A percentile compares a stretch with the other conserved stretches of the same genome.
These are phyloP conservation scores for Zygosaccharomyces rouxii DNA, from an alignment of 805 yeast genomes.

Conservation along the genomic window DNA sequence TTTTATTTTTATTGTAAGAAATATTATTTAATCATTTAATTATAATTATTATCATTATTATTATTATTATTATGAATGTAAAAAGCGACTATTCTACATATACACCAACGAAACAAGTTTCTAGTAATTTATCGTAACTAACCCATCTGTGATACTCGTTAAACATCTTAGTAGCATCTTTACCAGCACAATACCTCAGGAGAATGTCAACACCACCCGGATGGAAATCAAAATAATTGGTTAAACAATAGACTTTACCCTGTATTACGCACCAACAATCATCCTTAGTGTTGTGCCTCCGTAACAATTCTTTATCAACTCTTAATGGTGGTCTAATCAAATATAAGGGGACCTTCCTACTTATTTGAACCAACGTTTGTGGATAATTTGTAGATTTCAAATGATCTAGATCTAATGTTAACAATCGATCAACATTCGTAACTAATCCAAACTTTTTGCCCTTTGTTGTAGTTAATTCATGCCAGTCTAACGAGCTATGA, in stretches of 20 bases:
- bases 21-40: neutral
- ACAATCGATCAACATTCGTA: conserved; percentile 18
- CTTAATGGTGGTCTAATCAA: conserved; percentile 42
- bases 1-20: neutral
- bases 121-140: conserved; percentile 75
- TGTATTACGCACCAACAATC: conserved; percentile 86
- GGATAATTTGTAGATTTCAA: conserved; percentile 19
- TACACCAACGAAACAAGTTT: conserved; percentile 71
- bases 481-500: conserved; percentile 35
- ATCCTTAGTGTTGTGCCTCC: conserved; percentile 49
- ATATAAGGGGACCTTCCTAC: conserved; percentile 19
- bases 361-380: conserved; percentile 15
- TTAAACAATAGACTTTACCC: conserved; percentile 80
- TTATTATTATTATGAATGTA: neutral
- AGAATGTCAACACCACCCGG: conserved; percentile 89
- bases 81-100: conserved; percentile 13
- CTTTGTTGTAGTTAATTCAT: conserved; percentile 16
- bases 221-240: conserved; percentile 78
- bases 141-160: conserved; percentile 78
- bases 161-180: conserved; percentile 74
- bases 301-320: conserved; percentile 54
- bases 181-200: conserved; percentile 67
- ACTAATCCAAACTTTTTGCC: conserved; percentile 20
- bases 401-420: conserved; percentile 12
- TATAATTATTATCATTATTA: neutral